Evolutionary conservation across 768 basidiomycete species (phyloP), one percentile per base, ranked within the genome.

Genomic region (Gloeopeniophorella convolvens): DNA sequence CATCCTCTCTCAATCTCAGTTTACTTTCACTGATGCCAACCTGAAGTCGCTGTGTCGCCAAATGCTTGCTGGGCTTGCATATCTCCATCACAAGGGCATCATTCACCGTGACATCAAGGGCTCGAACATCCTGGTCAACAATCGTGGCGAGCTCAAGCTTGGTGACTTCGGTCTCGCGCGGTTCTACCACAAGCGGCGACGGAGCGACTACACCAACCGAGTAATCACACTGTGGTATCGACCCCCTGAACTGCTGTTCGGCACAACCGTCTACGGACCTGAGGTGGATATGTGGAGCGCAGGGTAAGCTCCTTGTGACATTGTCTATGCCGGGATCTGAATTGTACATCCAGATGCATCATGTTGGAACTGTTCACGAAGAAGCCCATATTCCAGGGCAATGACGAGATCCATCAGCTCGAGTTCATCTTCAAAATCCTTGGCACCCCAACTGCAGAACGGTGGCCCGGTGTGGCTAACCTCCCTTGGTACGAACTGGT

Each of bases 201-300:
- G 79, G 46, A 85, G 83, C 48, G 96, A 99, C 63, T 98, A 99
- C 64, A 99, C 96, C n/a, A 99, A 99, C 65, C 79, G 96, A 27
- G 96, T 99, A 42, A 98, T 99, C 58, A 99, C 96, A 1, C 77
- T 96, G 42, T 98, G 96, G 96, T 99, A 99, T 67, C 79, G 96
- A 49, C 89, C 93, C 4, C 96, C 95, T 9, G 96, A 99, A 62
- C 73, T 99, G 18, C 69, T 99, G 33, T 84, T 97, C 60, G 96
- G 96, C 24, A 89, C 93, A 26, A 99, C 96, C 0, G 80, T 92
- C 11, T 99, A 99, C 69, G 94, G 92, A 2, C 85, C 93, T 5
- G 94, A 95, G 62, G 95, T 99, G 20, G 96, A 99, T 62, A 96
- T 98, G 85, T 99, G 96, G 96, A 95, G 92, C 65, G 96, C 96